A percentile compares a stretch with the other conserved stretches of the same genome.
phyloP scores from a whole-genome alignment of 768 basidiomycete species.

The Hygrophorus pudorinus region DNA sequence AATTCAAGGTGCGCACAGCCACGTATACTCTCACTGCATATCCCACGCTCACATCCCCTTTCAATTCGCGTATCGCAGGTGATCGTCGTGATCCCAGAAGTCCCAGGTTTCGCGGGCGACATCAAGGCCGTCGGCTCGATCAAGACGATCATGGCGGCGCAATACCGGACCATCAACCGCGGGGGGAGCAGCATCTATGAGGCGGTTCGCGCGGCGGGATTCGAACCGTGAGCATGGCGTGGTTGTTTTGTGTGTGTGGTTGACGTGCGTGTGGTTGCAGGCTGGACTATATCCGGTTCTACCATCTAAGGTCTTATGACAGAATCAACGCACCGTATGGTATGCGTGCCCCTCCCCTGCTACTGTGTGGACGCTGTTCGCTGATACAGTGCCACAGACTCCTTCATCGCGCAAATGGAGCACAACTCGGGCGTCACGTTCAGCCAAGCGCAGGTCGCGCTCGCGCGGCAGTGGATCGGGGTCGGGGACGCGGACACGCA shows the following conservation, averaged over 20 bases:
- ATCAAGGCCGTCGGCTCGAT: slow-evolving; percentile 55
- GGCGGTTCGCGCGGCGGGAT: slow-evolving; percentile 63
- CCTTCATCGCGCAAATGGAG: slow-evolving; percentile 64
- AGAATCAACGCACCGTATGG: slow-evolving; percentile 72
- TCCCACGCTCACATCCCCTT: not conserved
- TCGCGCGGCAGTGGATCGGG: slow-evolving; percentile 68
- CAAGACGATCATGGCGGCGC: slow-evolving; percentile 81
- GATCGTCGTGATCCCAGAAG: slow-evolving; percentile 79
- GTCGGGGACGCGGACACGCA: slow-evolving; percentile 8
- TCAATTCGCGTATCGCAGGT: slow-evolving; percentile 55
- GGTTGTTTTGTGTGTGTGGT: too few species aligned
- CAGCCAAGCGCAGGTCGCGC: slow-evolving; percentile 79
- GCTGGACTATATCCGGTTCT: slow-evolving; percentile 82
- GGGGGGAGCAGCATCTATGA: slow-evolving; percentile 85
- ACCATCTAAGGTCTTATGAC: slow-evolving; percentile 87
- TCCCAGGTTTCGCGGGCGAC: slow-evolving; percentile 84
- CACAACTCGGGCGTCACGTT: slow-evolving; percentile 67
- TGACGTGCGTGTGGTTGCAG: too few species aligned
- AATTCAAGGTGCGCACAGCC: slow-evolving; percentile 58
- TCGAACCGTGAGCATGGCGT: slow-evolving; percentile 76
- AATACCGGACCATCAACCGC: slow-evolving; percentile 83
- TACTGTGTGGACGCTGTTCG: too few species aligned
- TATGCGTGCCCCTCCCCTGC: slow-evolving; percentile 19
- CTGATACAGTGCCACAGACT: slow-evolving; percentile 9
- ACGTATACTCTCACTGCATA: not conserved